These are phyloP conservation scores for Murraya koenigii DNA, from an alignment of 345 rosid species.

Conservation along the genomic window DNA sequence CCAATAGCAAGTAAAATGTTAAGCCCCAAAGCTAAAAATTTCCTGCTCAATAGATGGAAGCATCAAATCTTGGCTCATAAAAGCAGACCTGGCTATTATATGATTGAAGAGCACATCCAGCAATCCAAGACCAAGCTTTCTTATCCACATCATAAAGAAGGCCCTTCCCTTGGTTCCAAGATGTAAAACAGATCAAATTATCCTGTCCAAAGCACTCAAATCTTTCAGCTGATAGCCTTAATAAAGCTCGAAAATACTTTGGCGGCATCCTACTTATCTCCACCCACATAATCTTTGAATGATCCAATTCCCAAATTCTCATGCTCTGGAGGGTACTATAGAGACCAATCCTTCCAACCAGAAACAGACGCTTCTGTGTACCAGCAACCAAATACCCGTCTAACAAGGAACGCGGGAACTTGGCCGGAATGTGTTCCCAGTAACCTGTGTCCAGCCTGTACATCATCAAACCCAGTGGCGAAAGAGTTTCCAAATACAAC, in stretches of 20 bases:
- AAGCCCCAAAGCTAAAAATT: background rate
- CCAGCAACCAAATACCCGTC: conserved; percentile 98
- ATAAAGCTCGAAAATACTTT: conserved; percentile 76
- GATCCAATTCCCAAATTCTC: conserved; percentile 98
- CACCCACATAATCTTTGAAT: conserved; percentile 70
- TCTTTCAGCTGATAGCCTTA: conserved; percentile 92
- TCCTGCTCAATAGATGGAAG: conserved; percentile 41
- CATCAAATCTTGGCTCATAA: conserved; percentile 97
- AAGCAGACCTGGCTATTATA: conserved; percentile 91
- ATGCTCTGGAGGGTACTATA: conserved; percentile 92
- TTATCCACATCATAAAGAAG: conserved; percentile 88
- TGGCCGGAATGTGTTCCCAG: conserved; percentile 96
- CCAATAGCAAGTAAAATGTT: background rate
- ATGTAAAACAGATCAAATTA: conserved; percentile 89
- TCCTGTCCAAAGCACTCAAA: conserved; percentile 99
- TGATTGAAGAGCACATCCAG: conserved; percentile 95
- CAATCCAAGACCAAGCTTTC: conserved; percentile 95
- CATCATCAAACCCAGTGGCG: conserved; percentile 96
- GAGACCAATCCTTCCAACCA: conserved; percentile 93
- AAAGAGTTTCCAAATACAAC: conserved; percentile 87
- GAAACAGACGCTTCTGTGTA: conserved; percentile 79
- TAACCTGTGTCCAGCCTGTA: conserved; percentile 70
- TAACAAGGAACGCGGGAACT: conserved; percentile 84
- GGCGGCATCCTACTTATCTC: conserved; percentile 97
- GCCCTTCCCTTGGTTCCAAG: conserved; percentile 98